Percentiles rank a stretch among this genome's conserved stretches.
phyloP scores from a whole-genome alignment of 2,329 filamentous ascomycete genomes.

The Epichloe sibirici region DNA sequence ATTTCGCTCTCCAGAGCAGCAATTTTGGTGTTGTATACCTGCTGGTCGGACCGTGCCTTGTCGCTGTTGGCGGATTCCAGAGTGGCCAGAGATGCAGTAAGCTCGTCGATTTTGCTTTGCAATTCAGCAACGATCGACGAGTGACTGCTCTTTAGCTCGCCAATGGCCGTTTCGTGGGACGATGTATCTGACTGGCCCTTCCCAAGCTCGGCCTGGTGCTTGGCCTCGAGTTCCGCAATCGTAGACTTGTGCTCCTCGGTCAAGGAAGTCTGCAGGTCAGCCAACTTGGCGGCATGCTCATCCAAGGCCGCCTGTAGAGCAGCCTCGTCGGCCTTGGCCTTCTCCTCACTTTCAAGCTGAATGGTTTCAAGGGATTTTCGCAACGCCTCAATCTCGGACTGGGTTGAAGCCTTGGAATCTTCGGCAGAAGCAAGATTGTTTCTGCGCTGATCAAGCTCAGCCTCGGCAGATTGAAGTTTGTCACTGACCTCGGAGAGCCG shows the following conservation, averaged over 20 bases:
- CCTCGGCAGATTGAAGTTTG: slow-evolving; percentile 38
- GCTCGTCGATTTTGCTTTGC: slow-evolving; percentile 42
- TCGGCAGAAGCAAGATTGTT: slow-evolving; percentile 35
- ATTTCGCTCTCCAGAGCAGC: slow-evolving; percentile 40
- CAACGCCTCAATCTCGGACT: slow-evolving; percentile 34
- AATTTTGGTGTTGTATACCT: slow-evolving; percentile 33
- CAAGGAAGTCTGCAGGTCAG: slow-evolving; percentile 36
- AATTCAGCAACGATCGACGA: slow-evolving; percentile 35
- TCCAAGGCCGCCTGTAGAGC: slow-evolving; percentile 27
- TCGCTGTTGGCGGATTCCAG: slow-evolving; percentile 33
- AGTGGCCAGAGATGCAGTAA: slow-evolving; percentile 33
- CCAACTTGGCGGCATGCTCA: slow-evolving; percentile 37
- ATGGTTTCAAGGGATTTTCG: slow-evolving; percentile 37
- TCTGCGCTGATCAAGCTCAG: slow-evolving; percentile 38
- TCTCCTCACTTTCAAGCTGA: slow-evolving; percentile 22
- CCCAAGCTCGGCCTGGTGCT: slow-evolving; percentile 38
- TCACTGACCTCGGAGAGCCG: slow-evolving; percentile 36
- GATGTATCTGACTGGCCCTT: slow-evolving; percentile 31
- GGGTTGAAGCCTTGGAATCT: slow-evolving; percentile 34
- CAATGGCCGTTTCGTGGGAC: slow-evolving; percentile 36
- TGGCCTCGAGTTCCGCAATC: slow-evolving; percentile 38
- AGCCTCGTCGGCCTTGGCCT: slow-evolving; percentile 20
- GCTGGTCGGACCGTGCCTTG: slow-evolving; percentile 31
- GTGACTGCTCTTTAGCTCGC: slow-evolving; percentile 38
- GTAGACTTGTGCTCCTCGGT: slow-evolving; percentile 36